Conservation (phyloP, 768 basidiomycete genomes). For the Tylopilus sp. region DNA sequence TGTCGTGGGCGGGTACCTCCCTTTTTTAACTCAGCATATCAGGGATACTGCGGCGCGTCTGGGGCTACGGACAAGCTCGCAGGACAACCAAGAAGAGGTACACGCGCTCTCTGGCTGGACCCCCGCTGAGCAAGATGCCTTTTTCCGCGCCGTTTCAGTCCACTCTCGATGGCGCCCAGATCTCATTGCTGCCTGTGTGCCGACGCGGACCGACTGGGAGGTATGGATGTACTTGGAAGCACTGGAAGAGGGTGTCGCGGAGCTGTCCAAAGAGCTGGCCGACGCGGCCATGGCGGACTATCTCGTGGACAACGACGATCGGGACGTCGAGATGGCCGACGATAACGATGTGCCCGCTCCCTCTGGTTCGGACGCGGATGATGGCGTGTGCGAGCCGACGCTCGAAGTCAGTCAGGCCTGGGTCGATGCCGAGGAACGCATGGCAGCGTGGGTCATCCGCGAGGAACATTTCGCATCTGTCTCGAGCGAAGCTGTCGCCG, state of each 20-base stretch:
- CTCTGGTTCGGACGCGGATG: neutral
- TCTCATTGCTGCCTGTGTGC: constrained; percentile 65
- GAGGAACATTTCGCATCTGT: constrained; percentile 10
- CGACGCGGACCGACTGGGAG: constrained; percentile 62
- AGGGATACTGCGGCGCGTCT: constrained; percentile 23
- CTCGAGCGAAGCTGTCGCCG: neutral
- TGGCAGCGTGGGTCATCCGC: constrained; percentile 25
- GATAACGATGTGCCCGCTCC: constrained; percentile 28
- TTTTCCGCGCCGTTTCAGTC: constrained; percentile 66
- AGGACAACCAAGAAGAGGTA: neutral
- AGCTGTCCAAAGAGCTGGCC: constrained; percentile 13
- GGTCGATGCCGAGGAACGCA: constrained; percentile 32
- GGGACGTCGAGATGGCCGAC: constrained; percentile 1
- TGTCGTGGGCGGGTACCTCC: constrained; percentile 21
- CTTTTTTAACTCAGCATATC: constrained; percentile 25
- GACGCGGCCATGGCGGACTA: constrained; percentile 3
- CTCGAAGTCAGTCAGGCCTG: constrained; percentile 36
- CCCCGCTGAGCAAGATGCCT: constrained; percentile 57
- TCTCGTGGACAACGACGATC: too few relatives aligned
- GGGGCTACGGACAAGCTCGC: constrained; percentile 1
- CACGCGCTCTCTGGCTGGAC: constrained; percentile 47
- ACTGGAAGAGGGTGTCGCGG: constrained; percentile 35
- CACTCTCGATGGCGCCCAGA: constrained; percentile 76
- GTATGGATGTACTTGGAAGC: constrained; percentile 64
- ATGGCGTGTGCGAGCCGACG: constrained; percentile 24